These are phyloP conservation scores for Spergularia bocconei DNA, from an alignment of 148 eudicot species.

Conservation along the genomic window DNA sequence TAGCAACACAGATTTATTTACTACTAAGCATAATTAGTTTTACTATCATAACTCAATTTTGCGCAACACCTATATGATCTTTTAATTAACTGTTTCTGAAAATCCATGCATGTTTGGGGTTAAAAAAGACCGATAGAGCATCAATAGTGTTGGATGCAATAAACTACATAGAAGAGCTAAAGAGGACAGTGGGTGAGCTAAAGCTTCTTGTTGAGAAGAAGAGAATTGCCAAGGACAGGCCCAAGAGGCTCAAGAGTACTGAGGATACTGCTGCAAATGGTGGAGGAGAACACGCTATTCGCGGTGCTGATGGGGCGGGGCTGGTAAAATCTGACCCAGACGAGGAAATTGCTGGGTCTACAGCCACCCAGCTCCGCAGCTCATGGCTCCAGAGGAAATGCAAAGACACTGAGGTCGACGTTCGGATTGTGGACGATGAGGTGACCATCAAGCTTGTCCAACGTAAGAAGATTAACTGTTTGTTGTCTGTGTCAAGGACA, in stretches of 20 bases:
- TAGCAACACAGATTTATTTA: too few relatives aligned
- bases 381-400: constrained; percentile 93
- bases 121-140: constrained; percentile 66
- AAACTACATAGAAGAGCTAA: constrained; percentile 67
- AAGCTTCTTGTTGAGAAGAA: constrained; percentile 70
- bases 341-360: constrained; percentile 30
- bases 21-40: not conserved
- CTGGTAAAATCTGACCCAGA: constrained; percentile 37
- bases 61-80: not conserved
- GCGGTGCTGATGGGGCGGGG: constrained; percentile 7
- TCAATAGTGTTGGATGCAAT: constrained; percentile 79
- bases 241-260: constrained; percentile 56
- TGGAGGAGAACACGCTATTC: not conserved
- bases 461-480: constrained; percentile 66
- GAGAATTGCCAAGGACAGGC: constrained; percentile 49
- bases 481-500: constrained; percentile 63
- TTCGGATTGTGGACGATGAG: constrained; percentile 80
- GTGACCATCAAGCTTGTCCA: constrained; percentile 87
- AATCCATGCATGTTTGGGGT: not conserved
- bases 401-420: constrained; percentile 81
- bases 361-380: constrained; percentile 49
- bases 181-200: constrained; percentile 62
- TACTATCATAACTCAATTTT: not conserved
- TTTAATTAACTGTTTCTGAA: not conserved
- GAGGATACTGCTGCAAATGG: constrained; percentile 21